Evolutionary conservation across 176 grass and related monocot species (phyloP).

Genomic region (Zoysia japonica): DNA sequence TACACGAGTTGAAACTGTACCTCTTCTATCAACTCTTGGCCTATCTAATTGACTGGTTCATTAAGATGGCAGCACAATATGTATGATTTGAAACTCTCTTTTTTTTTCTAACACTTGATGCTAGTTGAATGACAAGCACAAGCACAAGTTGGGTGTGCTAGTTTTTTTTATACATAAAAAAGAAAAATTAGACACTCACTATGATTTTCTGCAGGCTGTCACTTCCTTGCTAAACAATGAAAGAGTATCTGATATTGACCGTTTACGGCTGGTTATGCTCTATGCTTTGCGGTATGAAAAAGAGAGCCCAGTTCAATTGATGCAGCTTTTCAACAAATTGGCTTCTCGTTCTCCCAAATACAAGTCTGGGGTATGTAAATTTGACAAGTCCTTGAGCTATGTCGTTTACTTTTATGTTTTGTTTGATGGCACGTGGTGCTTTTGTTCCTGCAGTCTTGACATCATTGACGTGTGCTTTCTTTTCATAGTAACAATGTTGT

Average conservation of each 20-base stretch:
- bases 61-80: slow-evolving; percentile 10
- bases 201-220: slow-evolving; percentile 62
- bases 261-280: slow-evolving; percentile 81
- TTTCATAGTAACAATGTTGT: slow-evolving; percentile 10
- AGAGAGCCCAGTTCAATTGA: slow-evolving; percentile 97
- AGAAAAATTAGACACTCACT: slow-evolving; percentile 18
- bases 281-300: slow-evolving; percentile 98
- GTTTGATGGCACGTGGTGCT: slow-evolving; percentile 22
- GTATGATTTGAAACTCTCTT: slow-evolving; percentile 6
- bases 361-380: slow-evolving; percentile 81
- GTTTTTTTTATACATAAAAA: slow-evolving; percentile 4
- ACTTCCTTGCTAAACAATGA: slow-evolving; percentile 89
- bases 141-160: not conserved
- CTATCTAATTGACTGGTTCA: slow-evolving; percentile 9
- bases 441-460: slow-evolving; percentile 14
- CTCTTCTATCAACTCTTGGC: not conserved
- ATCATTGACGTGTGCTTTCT: slow-evolving; percentile 10
- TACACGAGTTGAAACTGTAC: slow-evolving; percentile 9
- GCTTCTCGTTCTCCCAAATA: slow-evolving; percentile 93
- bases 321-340: slow-evolving; percentile 99
- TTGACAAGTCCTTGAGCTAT: slow-evolving; percentile 38
- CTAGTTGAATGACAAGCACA: slow-evolving; percentile 18
- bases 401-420: slow-evolving; percentile 22
- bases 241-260: slow-evolving; percentile 86
- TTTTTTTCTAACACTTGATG: slow-evolving; percentile 12